Evolutionary conservation across 352 stramenopile species (phyloP), one percentile per base, ranked within the genome.

Genomic region (Globisporangium okanoganense): DNA sequence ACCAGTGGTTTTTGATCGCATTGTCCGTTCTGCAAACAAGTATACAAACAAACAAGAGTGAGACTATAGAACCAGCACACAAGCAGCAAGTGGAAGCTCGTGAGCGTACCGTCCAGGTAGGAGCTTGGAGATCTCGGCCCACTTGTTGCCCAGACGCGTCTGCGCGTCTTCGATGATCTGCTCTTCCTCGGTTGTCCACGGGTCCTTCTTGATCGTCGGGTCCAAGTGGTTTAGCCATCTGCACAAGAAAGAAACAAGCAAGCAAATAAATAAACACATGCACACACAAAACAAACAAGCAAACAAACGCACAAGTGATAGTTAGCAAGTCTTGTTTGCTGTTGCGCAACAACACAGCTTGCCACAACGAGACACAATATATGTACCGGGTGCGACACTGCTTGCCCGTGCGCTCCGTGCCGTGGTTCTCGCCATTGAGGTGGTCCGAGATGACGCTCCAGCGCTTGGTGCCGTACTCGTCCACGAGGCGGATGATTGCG

Each of bases 111-210:
- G 76, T 29, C 97, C 97, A 45, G 96, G 95, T 9, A 99, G 75
- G 0, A 97, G 78, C 67, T 99, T 99, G 33, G 96, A 97, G 71
- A 99, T 99, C 72, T 98, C 94, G 8, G 94, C 94, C 97, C 97
- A 99, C 56, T 98, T 96, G 79, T 99, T 99, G 18, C 97, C 97
- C 29, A 96, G 86, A 22, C 87, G 72, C 22, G 81, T 92, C 65
- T 97, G 91, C 5, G 85, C 84, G 57, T 94, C 81, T 52, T 96
- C 87, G 44, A 98, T 94, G 47, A 96, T 82, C 53, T 91, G 81
- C 56, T 98, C 92, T 56, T 98, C 92, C 45, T 97, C 85, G 0
- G 79, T 69, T 1, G 85, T 92, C 85, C 85, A 94, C n/a, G 85
- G 85, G 45, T 92, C 85, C 45, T 92, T 92, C 63, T 94, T 94